Conservation (phyloP, 148 eudicot genomes). For the Fallopia convolvulus region DNA sequence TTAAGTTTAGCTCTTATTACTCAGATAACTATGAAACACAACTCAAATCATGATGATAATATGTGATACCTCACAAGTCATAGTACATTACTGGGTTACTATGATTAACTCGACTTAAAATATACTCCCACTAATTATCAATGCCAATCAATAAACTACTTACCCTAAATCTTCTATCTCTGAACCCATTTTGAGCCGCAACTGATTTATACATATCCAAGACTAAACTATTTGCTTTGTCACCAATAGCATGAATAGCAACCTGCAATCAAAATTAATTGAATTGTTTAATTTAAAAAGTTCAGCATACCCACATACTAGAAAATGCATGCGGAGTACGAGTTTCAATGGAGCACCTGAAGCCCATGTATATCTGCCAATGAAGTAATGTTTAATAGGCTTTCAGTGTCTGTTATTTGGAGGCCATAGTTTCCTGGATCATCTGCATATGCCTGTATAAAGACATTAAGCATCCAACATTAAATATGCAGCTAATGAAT, state of each 20-base stretch:
- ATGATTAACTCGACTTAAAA: background rate
- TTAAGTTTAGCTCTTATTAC: background rate
- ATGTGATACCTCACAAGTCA: background rate
- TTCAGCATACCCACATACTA: background rate
- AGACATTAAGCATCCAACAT: constrained; percentile 11
- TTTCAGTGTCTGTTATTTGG: constrained; percentile 60
- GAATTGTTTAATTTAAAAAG: background rate
- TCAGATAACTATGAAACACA: background rate
- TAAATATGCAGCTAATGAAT: background rate
- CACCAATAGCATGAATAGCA: constrained; percentile 96
- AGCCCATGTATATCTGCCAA: constrained; percentile 60
- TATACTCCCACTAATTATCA: background rate
- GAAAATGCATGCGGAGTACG: background rate
- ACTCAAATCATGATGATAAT: background rate
- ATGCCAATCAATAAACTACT: background rate
- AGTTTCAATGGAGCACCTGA: constrained; percentile 47
- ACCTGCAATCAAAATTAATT: constrained; percentile 38
- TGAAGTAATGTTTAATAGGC: constrained; percentile 59
- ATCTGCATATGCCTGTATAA: constrained; percentile 64
- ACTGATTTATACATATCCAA: constrained; percentile 81
- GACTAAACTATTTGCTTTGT: constrained; percentile 74
- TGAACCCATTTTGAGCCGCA: constrained; percentile 50
- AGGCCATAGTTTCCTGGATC: constrained; percentile 74
- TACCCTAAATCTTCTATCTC: constrained; percentile 90
- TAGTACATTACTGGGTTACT: background rate